phyloP scores from a whole-genome alignment of 1,284 basidiomycete genomes.

The Ustilago nuda region DNA sequence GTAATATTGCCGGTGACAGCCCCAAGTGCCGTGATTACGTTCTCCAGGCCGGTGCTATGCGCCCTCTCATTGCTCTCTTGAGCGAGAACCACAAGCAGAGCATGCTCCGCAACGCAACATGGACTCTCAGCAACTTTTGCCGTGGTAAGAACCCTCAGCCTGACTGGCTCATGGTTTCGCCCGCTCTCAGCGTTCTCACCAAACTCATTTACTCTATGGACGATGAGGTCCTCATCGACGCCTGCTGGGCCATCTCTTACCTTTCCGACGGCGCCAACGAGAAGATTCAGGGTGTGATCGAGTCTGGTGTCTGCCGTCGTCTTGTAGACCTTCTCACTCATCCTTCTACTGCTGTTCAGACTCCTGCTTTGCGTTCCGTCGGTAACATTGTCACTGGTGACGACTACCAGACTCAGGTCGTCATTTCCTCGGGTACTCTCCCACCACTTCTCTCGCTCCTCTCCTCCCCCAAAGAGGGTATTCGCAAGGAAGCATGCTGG shows the following conservation, averaged over 20 bases:
- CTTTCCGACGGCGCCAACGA: constrained; percentile 99
- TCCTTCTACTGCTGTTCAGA: constrained; percentile 96
- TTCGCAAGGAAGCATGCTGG: constrained; percentile 96
- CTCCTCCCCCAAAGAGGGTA: constrained; percentile 95
- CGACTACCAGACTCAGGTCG: constrained; percentile 97
- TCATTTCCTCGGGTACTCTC: constrained; percentile 95
- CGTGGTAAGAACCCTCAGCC: constrained; percentile 69
- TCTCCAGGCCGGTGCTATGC: constrained; percentile 63
- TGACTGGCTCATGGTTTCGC: constrained; percentile 75
- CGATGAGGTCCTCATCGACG: constrained; percentile 98
- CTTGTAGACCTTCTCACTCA: constrained; percentile 97
- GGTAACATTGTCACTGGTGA: constrained; percentile 99
- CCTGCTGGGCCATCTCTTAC: constrained; percentile 99
- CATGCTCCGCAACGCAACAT: constrained; percentile 69
- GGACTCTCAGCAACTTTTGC: constrained; percentile 69
- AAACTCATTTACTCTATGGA: constrained; percentile 99
- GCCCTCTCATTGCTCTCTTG: constrained; percentile 64
- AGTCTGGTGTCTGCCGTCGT: constrained; percentile 95
- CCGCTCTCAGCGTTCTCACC: constrained; percentile 92
- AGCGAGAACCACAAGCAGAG: constrained; percentile 69
- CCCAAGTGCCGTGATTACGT: constrained; percentile 68
- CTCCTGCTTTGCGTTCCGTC: constrained; percentile 94
- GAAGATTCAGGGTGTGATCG: constrained; percentile 99
- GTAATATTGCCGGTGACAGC: constrained; percentile 69
- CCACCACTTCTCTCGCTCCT: constrained; percentile 90